Evolutionary conservation across 2,329 filamentous ascomycete genomes (phyloP), one percentile per base, ranked within the genome.

Genomic region (Chrysosporium keratinophilum): DNA sequence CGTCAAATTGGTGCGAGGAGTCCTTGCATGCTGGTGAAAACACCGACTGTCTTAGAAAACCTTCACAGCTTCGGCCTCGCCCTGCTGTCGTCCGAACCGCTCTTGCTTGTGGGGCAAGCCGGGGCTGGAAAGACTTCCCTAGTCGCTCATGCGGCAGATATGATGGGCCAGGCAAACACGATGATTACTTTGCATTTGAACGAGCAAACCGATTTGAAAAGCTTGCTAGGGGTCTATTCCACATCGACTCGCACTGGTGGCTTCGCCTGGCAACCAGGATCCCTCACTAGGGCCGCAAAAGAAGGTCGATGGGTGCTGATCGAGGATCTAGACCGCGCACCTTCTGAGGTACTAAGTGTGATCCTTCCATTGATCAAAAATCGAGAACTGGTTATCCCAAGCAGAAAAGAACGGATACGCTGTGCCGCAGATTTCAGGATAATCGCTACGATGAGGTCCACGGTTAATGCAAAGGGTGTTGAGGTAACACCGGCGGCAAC

Each of bases 261-360:
- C 9, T 98, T 98, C 66, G 80, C 81, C 49, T 99, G 93, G 93
- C 82, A 87, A 56, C 82, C 93, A 2, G 93, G 93, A 70, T 87
- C 97, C 17, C 74, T 99, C 61, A 96, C 93, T 0, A 95, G 88
- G 31, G 94, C 94, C 35, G 89, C 97, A 2, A 84, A 80, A 64
- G 91, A 98, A 74, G 94, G 93, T 14, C 80, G 91, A 64, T 98
- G 93, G 94, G 87, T 98, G 5, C 76, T 98, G 59, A 94, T 99
- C 56, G 94, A 99, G 69, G 94, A 99, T 68, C 77, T 99, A 40
- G 90, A 98, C 66, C 83, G 91, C 58, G 93, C 93, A 10, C 93
- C 94, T 3, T 91, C 88, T 60, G 93, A 98, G 69, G 87, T 98
- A 46, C 83, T 98, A 68, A 95, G 91, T 66, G 89, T 90, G 12